Conservation (phyloP, 1,284 basidiomycete genomes). For the Flammula alnicola region DNA sequence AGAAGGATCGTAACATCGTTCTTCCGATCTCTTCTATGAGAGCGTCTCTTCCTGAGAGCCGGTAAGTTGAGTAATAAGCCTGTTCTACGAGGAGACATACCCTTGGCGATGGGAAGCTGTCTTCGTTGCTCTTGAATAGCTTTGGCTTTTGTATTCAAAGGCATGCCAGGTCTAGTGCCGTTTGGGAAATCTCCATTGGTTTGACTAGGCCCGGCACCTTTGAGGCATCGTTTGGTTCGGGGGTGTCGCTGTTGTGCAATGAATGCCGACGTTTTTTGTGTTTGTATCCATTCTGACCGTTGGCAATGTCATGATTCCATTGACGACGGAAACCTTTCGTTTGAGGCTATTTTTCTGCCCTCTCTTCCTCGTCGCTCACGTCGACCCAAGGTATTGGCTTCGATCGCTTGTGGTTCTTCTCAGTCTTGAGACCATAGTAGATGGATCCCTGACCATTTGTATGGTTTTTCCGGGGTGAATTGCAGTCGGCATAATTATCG, state of each 20-base stretch:
- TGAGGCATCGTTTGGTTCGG: constrained; percentile 16
- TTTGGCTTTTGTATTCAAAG: constrained; percentile 21
- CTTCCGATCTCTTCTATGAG: constrained; percentile 75
- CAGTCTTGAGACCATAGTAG: constrained; percentile 28
- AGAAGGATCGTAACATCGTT: constrained; percentile 92
- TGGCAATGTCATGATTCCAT: constrained; percentile 22
- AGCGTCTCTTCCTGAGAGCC: constrained; percentile 66
- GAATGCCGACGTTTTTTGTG: constrained; percentile 29
- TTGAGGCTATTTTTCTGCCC: constrained; percentile 23
- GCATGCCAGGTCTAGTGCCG: constrained; percentile 7
- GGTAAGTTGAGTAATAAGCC: background rate
- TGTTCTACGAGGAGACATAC: constrained; percentile 40
- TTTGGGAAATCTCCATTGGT: constrained; percentile 7
- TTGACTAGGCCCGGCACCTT: constrained; percentile 28
- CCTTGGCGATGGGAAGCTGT: constrained; percentile 80
- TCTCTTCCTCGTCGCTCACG: constrained; percentile 39
- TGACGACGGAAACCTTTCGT: constrained; percentile 24
- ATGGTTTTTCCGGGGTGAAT: constrained; percentile 19
- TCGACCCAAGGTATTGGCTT: constrained; percentile 39
- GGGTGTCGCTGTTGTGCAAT: constrained; percentile 12
- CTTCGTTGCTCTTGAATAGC: constrained; percentile 64
- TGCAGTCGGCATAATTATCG: constrained; percentile 23
- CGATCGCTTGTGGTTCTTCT: constrained; percentile 21
- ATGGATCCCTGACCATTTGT: constrained; percentile 25
- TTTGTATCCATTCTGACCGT: constrained; percentile 26